These are phyloP conservation scores for Penicillium sp. DNA, from an alignment of 2,329 filamentous ascomycete genomes.

Conservation along the genomic window DNA sequence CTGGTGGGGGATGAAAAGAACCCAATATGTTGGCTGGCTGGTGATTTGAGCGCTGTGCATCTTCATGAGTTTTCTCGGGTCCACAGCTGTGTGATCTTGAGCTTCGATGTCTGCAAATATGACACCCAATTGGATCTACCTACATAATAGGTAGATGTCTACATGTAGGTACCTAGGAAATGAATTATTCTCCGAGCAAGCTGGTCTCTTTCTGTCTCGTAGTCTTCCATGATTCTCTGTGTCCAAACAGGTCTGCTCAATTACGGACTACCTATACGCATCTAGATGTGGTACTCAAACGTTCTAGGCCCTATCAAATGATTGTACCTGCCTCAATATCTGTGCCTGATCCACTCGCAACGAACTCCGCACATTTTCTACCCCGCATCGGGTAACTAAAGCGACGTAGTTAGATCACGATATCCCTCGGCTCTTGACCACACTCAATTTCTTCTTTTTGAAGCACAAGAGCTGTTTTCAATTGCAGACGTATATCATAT, in stretches of 20 bases:
- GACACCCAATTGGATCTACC: neutral
- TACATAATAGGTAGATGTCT: neutral
- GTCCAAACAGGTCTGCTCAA: too few relatives aligned
- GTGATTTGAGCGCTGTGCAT: conserved; percentile 30
- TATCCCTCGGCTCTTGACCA: too few relatives aligned
- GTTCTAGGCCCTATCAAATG: neutral
- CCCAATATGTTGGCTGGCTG: conserved; percentile 40
- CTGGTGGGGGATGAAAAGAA: conserved; percentile 39
- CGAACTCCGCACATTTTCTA: neutral
- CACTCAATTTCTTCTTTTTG: neutral
- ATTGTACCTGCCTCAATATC: neutral
- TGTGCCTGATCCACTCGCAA: neutral
- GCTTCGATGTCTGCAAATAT: neutral
- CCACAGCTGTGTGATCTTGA: neutral
- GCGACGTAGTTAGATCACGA: too few relatives aligned
- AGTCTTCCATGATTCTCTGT: neutral
- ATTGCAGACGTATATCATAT: neutral
- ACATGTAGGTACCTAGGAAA: neutral
- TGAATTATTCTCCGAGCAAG: neutral
- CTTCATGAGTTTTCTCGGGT: neutral
- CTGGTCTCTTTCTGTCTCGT: neutral
- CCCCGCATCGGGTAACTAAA: neutral
- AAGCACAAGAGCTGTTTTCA: neutral
- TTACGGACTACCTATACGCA: too few relatives aligned
- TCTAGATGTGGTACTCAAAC: neutral